These are phyloP conservation scores for Ilyonectria sp. DNA, from an alignment of 2,329 filamentous ascomycete genomes.

Conservation along the genomic window DNA sequence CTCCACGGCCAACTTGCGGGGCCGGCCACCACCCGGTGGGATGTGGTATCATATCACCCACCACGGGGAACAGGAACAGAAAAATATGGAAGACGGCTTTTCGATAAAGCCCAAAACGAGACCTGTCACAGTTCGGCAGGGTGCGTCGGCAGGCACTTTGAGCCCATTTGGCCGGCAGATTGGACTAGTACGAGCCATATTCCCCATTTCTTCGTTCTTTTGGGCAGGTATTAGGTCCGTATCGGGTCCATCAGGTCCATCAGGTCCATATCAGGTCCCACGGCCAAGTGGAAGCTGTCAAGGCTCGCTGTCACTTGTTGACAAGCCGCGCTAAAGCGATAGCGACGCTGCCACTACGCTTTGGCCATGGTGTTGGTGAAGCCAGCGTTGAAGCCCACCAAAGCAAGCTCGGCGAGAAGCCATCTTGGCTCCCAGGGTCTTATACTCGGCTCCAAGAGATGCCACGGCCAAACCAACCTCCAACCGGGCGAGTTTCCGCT, in stretches of 20 bases:
- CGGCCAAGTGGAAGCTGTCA: constrained; percentile 1
- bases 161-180: not conserved
- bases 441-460: not conserved
- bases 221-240: not conserved
- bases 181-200: not conserved
- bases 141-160: constrained; percentile 10
- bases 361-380: constrained; percentile 8
- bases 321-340: constrained; percentile 20
- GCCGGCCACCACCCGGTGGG: constrained; percentile 14
- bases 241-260: not conserved
- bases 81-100: not conserved
- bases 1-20: constrained; percentile 20
- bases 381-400: not conserved
- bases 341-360: constrained; percentile 10
- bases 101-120: constrained; percentile 20
- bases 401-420: not conserved
- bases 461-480: not conserved
- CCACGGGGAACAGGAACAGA: not conserved
- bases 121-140: constrained; percentile 1
- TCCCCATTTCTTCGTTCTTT: constrained; percentile 15
- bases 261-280: not conserved
- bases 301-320: constrained; percentile 1
- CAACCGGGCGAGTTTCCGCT: not conserved
- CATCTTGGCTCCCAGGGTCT: not conserved
- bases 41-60: constrained; percentile 7